Evolutionary conservation across 2,329 filamentous ascomycete species (phyloP), one percentile per base, ranked within the genome.

Genomic region (Fusarium sp.): DNA sequence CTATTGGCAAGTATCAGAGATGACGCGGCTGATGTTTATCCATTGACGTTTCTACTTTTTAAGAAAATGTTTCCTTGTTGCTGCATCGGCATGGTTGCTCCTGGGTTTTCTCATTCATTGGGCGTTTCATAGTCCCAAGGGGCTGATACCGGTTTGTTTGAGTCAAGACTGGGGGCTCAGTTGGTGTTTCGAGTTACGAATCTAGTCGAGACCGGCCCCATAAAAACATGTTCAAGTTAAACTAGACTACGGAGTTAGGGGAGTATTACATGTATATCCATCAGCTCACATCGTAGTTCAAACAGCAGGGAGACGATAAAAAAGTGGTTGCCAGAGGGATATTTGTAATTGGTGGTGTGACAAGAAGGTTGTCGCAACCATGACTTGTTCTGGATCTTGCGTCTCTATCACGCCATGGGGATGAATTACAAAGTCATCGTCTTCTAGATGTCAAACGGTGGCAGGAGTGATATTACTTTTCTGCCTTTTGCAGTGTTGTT

Each of bases 11-110:
- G 29, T 57, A 47, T 41, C 45, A 43, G 14, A 47, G 65, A 63
- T 69, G 64, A 69, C 67, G 67, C 65, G 67, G 67, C 67, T 51
- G 31, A 25, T 44, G 62, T 63, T 68, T 60, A 53, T 58, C 52
- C 42, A 15, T 29, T 44, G 51, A 46, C 41, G 49, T 41, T 53
- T 13, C 49, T 58, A 37, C 48, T 41, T 53, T 13, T 48, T 58
- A 37, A 53, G 53, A 31, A 51, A 51, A 66, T 65, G 63, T 68
- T 70, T 68, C 56, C 49, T 47, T 61, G 45, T 17, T 50, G 46
- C 53, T 46, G 38, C 60, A 49, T 54, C 33, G 19, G 25, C 36
- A 48, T 37, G 54, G 36, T 48, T 54, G 46, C 38, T 39, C 39
- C 46, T 45, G 47, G 9, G 43, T 52, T 49, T 37, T 61, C 55